phyloP scores from a whole-genome alignment of 805 yeast species.

The Metschnikowia matae region DNA sequence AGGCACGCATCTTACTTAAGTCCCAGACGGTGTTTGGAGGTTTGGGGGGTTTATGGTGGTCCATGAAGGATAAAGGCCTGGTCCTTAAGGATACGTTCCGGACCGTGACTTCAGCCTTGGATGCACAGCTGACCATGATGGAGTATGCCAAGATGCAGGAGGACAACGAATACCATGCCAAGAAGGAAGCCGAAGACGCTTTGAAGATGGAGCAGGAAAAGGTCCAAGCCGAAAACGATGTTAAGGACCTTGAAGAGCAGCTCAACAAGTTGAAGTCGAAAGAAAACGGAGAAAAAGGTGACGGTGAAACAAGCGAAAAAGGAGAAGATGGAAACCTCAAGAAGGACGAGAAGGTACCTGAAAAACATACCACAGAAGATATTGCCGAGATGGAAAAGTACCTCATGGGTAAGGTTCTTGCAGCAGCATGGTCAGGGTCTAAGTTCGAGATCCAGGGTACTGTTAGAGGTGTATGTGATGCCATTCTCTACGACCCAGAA shows the following conservation, averaged over 20 bases:
- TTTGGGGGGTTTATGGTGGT: constrained; percentile 64
- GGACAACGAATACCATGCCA: constrained; percentile 42
- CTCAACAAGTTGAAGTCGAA: constrained; percentile 9
- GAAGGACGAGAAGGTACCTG: constrained; percentile 24
- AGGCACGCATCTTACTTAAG: constrained; percentile 61
- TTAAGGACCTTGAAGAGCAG: constrained; percentile 17
- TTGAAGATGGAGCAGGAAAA: constrained; percentile 25
- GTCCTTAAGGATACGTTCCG: constrained; percentile 69
- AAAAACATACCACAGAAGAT: constrained; percentile 51
- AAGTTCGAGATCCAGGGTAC: constrained; percentile 74
- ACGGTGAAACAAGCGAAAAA: too few relatives aligned
- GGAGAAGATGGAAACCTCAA: constrained; percentile 1
- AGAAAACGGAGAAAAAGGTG: background rate
- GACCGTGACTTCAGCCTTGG: constrained; percentile 68
- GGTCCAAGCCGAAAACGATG: constrained; percentile 21
- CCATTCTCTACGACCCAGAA: constrained; percentile 54
- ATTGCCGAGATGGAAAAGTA: constrained; percentile 69
- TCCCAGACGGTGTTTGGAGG: constrained; percentile 56
- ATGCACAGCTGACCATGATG: constrained; percentile 75
- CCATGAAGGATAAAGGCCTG: constrained; percentile 69
- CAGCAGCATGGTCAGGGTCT: constrained; percentile 84
- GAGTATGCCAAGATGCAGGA: constrained; percentile 67
- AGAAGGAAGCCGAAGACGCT: constrained; percentile 28
- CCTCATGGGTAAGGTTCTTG: constrained; percentile 72
- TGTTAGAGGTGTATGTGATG: constrained; percentile 66